Evolutionary conservation across 225 moss, liverwort and hornwort genomes (phyloP), one percentile per base, ranked within the genome.

Genomic region (Pleurozium schreberi): DNA sequence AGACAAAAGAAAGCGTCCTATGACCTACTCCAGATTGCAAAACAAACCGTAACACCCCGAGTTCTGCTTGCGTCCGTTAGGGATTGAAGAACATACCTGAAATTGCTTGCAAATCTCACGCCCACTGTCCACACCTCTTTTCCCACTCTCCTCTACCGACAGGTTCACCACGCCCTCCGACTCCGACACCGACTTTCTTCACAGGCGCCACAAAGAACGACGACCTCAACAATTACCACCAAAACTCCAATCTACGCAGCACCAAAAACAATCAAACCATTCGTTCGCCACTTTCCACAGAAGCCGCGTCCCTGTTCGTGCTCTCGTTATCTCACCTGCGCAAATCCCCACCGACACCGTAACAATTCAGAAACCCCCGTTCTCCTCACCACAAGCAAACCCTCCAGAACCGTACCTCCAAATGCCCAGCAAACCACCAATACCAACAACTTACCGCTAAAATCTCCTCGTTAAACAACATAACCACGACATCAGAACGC

Each of bases 31-130:
- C 0, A 34, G 21, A 33, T 13, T 11, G 49, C 12, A 19, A 50
- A 75, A 75, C 49, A 11, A 49, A 31, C 30, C 36, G 36, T 0
- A 10, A 55, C 1, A 78, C 3, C 3, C 9, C 57, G 36, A 55
- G 26, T 26, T 8, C 0, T 10, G n/a, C 38, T n/a, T n/a, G 55
- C 10, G 26, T 6, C 1, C 10, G 17, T 6, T 11, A 17, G 17
- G n/a, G 16, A 10, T n/a, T 57, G 16, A 10, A 78, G 16, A 27
- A n/a, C n/a, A 1, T n/a, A 78, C 78, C 57, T 78, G 0, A 57
- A 17, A 16, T 2, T 57, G 2, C 57, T 57, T 17, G 38, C 16
- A 27, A 79, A 79, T n/a, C n/a, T 79, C 57, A 57, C 26, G 79
- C 16, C n/a, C 55, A n/a, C n/a, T 57, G n/a, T 27, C 57, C 26